These are phyloP conservation scores for Thraustochytrium striatum DNA, from an alignment of 352 stramenopile species.

Conservation along the genomic window DNA sequence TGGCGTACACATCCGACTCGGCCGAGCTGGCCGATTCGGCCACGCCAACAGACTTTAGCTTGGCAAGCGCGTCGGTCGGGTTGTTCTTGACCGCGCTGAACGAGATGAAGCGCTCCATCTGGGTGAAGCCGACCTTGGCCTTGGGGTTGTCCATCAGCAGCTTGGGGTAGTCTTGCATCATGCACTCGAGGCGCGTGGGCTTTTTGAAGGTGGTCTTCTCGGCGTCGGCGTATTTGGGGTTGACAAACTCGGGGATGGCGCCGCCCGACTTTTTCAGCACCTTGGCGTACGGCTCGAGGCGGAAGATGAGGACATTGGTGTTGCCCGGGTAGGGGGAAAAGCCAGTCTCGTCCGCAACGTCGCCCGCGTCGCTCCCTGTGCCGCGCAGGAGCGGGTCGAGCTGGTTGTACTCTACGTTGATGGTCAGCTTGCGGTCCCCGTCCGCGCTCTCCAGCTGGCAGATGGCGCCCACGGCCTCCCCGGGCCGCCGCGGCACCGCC, in stretches of 20 bases:
- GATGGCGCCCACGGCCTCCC: slow-evolving; percentile 71
- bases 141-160: slow-evolving; percentile 58
- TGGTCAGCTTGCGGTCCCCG: slow-evolving; percentile 64
- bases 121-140: slow-evolving; percentile 78
- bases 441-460: slow-evolving; percentile 64
- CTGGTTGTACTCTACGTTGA: slow-evolving; percentile 94
- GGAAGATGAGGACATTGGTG: slow-evolving; percentile 83
- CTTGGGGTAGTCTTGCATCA: slow-evolving; percentile 91
- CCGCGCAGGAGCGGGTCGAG: slow-evolving; percentile 81
- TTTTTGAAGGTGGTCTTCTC: slow-evolving; percentile 82
- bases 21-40: slow-evolving; percentile 54
- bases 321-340: slow-evolving; percentile 79
- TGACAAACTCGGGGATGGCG: slow-evolving; percentile 85
- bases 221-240: slow-evolving; percentile 84
- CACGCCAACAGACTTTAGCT: slow-evolving; percentile 47
- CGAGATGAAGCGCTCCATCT: slow-evolving; percentile 66
- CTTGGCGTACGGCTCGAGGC: slow-evolving; percentile 68
- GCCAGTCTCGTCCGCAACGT: slow-evolving; percentile 68
- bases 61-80: slow-evolving; percentile 50
- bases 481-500: slow-evolving; percentile 52
- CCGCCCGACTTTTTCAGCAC: slow-evolving; percentile 65
- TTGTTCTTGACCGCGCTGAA: slow-evolving; percentile 66
- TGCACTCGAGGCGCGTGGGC: slow-evolving; percentile 83
- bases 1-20: slow-evolving; percentile 50
- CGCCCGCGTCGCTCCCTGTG: slow-evolving; percentile 60